Conservation (phyloP, 2,329 filamentous ascomycete species). For the Phialophora tarda region DNA sequence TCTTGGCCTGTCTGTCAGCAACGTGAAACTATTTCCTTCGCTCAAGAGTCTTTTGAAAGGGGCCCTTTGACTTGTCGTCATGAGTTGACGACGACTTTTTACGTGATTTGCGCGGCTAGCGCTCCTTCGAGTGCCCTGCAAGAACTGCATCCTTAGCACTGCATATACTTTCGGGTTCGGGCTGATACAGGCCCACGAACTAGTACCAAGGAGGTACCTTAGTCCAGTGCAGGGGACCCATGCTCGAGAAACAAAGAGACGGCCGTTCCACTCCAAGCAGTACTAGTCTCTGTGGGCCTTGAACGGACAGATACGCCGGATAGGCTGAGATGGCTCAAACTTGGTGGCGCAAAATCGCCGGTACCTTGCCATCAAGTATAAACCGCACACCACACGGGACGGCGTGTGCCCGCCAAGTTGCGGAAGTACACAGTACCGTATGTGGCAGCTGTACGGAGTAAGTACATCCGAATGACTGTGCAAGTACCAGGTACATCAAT, state of each 20-base stretch:
- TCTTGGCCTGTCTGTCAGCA: neutral
- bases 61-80: neutral
- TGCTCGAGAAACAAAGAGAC: neutral
- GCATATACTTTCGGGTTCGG: constrained; percentile 2
- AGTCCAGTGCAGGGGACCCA: neutral
- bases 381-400: neutral
- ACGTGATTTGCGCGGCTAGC: constrained; percentile 1
- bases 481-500: constrained; percentile 1
- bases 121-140: neutral
- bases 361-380: neutral
- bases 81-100: neutral
- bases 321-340: neutral
- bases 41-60: neutral
- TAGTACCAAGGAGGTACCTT: neutral
- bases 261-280: neutral
- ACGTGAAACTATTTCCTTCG: neutral
- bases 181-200: neutral
- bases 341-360: constrained; percentile 3
- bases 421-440: neutral
- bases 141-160: neutral
- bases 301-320: neutral
- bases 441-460: neutral
- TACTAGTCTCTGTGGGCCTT: neutral
- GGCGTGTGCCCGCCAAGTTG: neutral
- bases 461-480: neutral